Evolutionary conservation across 176 grass and related monocot genomes (phyloP).

Genomic region (Poa pratensis): DNA sequence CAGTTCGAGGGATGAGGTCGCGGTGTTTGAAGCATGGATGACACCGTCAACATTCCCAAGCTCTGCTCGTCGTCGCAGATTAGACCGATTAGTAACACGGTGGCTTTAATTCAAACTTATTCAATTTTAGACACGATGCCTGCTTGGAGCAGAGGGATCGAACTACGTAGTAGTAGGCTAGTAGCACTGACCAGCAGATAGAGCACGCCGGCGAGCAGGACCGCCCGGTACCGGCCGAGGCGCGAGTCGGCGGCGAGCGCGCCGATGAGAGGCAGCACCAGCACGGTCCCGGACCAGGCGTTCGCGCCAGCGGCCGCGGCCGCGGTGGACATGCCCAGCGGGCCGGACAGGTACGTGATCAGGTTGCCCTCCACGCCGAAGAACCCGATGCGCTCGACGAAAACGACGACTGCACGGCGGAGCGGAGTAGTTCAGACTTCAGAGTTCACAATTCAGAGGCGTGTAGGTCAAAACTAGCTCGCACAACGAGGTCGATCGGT

Average conservation of each 20-base stretch:
- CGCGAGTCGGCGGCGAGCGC: slow-evolving; percentile 60
- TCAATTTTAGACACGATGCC: too few relatives aligned
- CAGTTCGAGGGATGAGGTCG: neutral
- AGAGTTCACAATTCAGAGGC: neutral
- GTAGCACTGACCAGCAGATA: slow-evolving; percentile 47
- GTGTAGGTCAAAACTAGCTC: too few relatives aligned
- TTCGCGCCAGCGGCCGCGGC: slow-evolving; percentile 44
- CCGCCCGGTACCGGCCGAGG: slow-evolving; percentile 47
- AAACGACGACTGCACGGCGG: slow-evolving; percentile 45
- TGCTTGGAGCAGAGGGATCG: too few relatives aligned
- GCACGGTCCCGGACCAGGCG: slow-evolving; percentile 54
- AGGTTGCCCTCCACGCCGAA: slow-evolving; percentile 59
- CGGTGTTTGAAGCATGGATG: slow-evolving; percentile 31
- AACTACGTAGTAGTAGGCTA: too few relatives aligned
- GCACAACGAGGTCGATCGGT: neutral
- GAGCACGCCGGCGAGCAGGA: slow-evolving; percentile 43
- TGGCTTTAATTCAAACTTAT: too few relatives aligned
- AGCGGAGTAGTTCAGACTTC: neutral
- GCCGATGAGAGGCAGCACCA: slow-evolving; percentile 59
- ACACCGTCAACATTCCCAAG: slow-evolving; percentile 64
- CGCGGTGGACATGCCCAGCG: slow-evolving; percentile 51
- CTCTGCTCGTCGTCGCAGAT: slow-evolving; percentile 42
- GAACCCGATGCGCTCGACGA: slow-evolving; percentile 59
- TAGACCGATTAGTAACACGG: too few relatives aligned
- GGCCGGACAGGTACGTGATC: slow-evolving; percentile 70